Evolutionary conservation across 2,329 filamentous ascomycete species (phyloP), one percentile per base, ranked within the genome.

Genomic region (Magnaporthales sp.): DNA sequence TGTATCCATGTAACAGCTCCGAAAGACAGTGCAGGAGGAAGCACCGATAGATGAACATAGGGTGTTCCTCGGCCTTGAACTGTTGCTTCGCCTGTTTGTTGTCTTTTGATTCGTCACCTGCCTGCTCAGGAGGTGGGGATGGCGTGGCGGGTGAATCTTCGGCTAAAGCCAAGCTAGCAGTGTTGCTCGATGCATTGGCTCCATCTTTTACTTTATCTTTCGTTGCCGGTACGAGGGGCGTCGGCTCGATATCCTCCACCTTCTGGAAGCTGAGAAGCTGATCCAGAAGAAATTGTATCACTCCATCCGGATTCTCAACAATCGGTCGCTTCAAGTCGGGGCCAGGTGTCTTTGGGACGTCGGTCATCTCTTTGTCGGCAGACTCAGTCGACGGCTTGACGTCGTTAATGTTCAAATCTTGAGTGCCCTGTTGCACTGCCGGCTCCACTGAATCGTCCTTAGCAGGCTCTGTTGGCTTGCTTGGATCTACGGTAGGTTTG

Each of bases 11-110:
- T 15, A 99, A 82, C 15, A 99, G 85, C 77, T 99, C 95, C 0
- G 92, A 89, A 54, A 99, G 81, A 73, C 93, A 97, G 74, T 95
- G 93, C 32, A 99, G 84, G 65, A 99, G 81, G 80, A 98, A 97
- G 79, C 94, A 97, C 63, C 95, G 88, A 74, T 98, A 99, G 66
- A 98, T 89, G 78, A 96, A 99, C 68, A 97, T 97, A 0, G 93
- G 92, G 75, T 99, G 93, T 38, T 97, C 91, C 64, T 97, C 93
- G 0, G 91, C 83, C 78, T 96, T 97, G 83, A 98, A 98, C 0
- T 86, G 80, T 0, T 86, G 81, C 78, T 96, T 96, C 11, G 87
- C 78, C 4, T 79, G 67, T 74, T 92, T 91, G 76, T 90, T 88
- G 66, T 84, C 80, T 72, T 84, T 84, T 31, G 74, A 75, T n/a